Conservation (phyloP, 164 flowering plant genomes). For the Umbilicus rupestris region DNA sequence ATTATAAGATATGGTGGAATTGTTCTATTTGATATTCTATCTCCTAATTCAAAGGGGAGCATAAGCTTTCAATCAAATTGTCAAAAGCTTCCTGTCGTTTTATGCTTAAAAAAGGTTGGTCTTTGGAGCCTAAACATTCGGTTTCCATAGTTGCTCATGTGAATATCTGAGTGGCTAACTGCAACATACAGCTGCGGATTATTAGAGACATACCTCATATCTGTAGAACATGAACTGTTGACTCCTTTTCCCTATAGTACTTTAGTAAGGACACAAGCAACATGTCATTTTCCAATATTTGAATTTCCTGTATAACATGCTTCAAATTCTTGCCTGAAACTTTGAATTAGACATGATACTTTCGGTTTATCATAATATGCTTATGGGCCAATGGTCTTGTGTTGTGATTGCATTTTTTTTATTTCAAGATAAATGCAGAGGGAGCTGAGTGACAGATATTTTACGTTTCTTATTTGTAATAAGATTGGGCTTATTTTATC, state of each 20-base stretch:
- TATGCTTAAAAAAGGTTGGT: constrained; percentile 60
- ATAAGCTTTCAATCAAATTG: constrained; percentile 19
- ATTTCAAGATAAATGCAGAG: no score
- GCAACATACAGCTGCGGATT: background rate
- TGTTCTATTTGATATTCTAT: constrained; percentile 57
- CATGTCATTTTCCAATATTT: no score
- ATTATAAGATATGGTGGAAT: constrained; percentile 64
- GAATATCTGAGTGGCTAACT: background rate
- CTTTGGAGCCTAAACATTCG: background rate
- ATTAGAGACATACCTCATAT: background rate
- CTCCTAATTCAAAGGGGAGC: constrained; percentile 27
- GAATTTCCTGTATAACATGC: no score
- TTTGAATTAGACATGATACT: background rate
- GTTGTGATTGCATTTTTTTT: background rate
- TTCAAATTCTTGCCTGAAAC: background rate
- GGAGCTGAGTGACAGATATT: no score
- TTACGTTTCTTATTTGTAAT: no score
- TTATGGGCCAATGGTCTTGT: background rate
- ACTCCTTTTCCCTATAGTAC: background rate
- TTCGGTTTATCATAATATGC: background rate
- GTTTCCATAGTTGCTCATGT: background rate
- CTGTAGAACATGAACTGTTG: background rate
- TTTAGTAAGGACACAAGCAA: no score
- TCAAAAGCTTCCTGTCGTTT: constrained; percentile 44
- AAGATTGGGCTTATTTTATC: no score